Evolutionary conservation across 305 asterid species (phyloP).

Genomic region (Fraxinus floribunda): DNA sequence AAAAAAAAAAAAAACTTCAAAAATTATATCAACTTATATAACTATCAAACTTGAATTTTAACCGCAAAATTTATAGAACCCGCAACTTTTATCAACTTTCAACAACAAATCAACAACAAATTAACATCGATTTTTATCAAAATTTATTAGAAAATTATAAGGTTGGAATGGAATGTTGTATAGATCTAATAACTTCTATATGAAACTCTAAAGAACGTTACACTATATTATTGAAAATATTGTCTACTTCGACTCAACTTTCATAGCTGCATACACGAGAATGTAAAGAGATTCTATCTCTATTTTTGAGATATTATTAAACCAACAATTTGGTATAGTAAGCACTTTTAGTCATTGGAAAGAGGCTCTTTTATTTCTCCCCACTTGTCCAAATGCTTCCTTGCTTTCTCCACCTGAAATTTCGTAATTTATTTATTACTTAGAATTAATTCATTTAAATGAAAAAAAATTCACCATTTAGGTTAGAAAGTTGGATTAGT

Average conservation of each 20-base stretch:
- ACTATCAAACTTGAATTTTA: not conserved
- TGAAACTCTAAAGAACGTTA: not conserved
- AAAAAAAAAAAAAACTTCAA: too few relatives aligned
- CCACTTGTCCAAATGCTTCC: not conserved
- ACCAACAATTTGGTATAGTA: not conserved
- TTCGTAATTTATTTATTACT: not conserved
- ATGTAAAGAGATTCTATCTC: not conserved
- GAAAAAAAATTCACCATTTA: not conserved
- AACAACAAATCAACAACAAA: too few relatives aligned
- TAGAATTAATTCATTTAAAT: not conserved
- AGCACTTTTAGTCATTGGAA: not conserved
- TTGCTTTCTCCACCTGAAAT: slow-evolving; percentile 57
- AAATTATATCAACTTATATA: not conserved
- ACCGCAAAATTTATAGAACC: not conserved
- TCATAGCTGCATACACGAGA: not conserved
- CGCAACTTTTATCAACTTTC: not conserved
- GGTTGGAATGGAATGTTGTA: not conserved
- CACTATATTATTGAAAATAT: not conserved
- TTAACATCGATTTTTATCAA: not conserved
- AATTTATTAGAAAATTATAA: too few relatives aligned
- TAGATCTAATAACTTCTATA: not conserved
- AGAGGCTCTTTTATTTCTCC: not conserved
- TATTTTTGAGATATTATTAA: not conserved
- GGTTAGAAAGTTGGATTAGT: not conserved
- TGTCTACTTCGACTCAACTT: not conserved